Evolutionary conservation across 305 asterid species (phyloP), one percentile per base, ranked within the genome.

Genomic region (Fraxinus sp.): DNA sequence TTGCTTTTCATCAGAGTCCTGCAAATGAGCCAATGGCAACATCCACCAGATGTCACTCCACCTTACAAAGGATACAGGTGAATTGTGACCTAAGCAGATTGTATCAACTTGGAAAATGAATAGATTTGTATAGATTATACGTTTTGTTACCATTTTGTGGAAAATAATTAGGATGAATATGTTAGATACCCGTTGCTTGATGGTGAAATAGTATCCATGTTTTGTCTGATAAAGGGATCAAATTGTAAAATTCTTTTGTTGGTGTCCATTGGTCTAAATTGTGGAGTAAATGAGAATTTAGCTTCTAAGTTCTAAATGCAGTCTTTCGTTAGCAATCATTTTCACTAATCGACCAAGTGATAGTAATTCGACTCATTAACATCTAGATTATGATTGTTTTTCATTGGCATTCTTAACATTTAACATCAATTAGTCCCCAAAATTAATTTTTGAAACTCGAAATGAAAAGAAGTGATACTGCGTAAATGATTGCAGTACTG

Each of bases 41-140:
- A 89, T 86, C 99, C 98, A 78, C 71, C 91, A 5, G 97, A 92
- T 74, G 92, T 88, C 70, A n/a, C 92, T 77, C 97, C 93, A 52
- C 99, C 99, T 80, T 94, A 88, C 74, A 93, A 94, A 86, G 98
- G 98, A 77, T 96, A 96, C 78, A 87, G 97, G 98, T 96, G 82
- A 75, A 92, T 89, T 7, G 24, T 2, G n/a, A 39, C 20, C 22
- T 5, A 26, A 59, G 5, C 28, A 1, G 35, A 55, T 55, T 18
- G 64, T 55, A 55, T 55, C 66, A 55, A 52, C 64, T 55, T 55
- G 10, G 66, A n/a, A 55, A 5, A 55, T 55, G 66, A 55, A 55
- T 3, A 55, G 26, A 55, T 55, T 55, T 16, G 66, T n/a, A 55
- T 8, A n/a, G 9, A 26, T n/a, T 55, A 55, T 55, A n/a, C 10